Evolutionary conservation across 2,329 filamentous ascomycete species (phyloP).

Genomic region (Monilinia polystroma): DNA sequence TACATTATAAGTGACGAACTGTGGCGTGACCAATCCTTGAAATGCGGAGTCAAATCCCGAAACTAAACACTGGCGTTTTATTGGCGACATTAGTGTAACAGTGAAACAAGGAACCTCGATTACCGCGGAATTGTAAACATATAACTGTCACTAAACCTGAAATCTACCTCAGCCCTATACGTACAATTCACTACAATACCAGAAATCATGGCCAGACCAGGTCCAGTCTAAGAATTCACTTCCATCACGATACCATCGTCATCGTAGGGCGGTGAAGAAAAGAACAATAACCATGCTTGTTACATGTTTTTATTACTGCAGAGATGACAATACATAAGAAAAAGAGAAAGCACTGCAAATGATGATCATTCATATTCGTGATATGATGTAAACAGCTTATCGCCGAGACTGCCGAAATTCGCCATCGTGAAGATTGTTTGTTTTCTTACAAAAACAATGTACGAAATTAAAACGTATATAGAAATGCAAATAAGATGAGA

Average conservation of each 20-base stretch:
- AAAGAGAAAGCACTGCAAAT: neutral
- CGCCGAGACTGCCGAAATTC: neutral
- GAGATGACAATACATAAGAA: neutral
- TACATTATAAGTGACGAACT: neutral
- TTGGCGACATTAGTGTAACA: neutral
- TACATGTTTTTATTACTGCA: neutral
- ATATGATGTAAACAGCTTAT: neutral
- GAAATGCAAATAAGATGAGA: neutral
- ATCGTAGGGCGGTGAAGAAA: neutral
- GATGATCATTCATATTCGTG: neutral
- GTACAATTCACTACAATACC: neutral
- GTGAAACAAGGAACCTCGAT: conserved; percentile 2
- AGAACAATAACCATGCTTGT: neutral
- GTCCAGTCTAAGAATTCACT: neutral
- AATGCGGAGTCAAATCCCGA: neutral
- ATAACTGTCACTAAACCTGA: neutral
- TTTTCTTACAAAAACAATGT: neutral
- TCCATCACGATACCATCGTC: neutral
- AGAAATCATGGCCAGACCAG: neutral
- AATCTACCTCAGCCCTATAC: conserved; percentile 15
- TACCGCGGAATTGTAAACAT: neutral
- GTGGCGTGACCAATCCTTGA: neutral
- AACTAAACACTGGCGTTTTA: neutral
- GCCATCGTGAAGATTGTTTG: neutral
- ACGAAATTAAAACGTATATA: neutral